phyloP scores from a whole-genome alignment of 2,329 filamentous ascomycete species.

The Pseudogymnoascus sp. region DNA sequence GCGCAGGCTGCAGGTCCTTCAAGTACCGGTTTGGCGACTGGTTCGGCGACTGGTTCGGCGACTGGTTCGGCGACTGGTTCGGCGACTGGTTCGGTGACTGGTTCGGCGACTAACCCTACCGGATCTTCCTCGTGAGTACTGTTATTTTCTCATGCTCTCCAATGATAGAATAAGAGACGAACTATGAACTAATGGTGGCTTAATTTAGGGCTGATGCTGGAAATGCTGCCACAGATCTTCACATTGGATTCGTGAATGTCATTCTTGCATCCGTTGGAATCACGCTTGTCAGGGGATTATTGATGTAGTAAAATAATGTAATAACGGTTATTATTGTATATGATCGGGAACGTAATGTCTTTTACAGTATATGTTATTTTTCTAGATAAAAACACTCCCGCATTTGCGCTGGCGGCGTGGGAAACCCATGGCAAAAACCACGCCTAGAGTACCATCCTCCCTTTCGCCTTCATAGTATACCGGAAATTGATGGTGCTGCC shows the following conservation, averaged over 20 bases:
- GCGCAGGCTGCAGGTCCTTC: background rate
- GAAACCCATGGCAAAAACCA: background rate
- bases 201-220: background rate
- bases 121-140: background rate
- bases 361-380: background rate
- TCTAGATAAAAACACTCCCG: background rate
- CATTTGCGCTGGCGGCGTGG: background rate
- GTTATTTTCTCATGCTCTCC: background rate
- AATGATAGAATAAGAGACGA: background rate
- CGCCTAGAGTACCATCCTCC: background rate
- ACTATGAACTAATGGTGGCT: background rate
- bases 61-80: background rate
- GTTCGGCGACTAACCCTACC: background rate
- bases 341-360: no score
- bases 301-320: background rate
- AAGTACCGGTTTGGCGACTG: background rate
- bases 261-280: background rate
- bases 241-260: background rate
- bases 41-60: background rate
- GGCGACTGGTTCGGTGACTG: no score
- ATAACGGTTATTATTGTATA: background rate
- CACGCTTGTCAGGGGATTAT: background rate
- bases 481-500: background rate
- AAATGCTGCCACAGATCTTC: background rate
- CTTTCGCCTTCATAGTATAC: background rate